These are phyloP conservation scores for Vararia minispora DNA, from an alignment of 768 basidiomycete genomes.

Conservation along the genomic window DNA sequence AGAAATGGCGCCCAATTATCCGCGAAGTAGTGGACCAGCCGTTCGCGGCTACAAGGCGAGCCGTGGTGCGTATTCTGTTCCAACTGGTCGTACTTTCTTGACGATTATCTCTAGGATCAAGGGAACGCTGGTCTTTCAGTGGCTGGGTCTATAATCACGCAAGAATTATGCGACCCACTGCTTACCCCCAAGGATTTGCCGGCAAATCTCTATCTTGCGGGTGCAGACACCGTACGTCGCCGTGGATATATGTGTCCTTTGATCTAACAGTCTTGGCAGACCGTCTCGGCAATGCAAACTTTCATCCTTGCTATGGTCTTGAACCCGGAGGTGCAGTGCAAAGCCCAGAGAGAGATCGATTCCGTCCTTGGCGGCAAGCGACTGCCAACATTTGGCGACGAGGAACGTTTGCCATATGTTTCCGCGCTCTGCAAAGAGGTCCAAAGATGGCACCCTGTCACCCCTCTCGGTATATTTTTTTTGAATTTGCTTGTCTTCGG, in stretches of 20 bases:
- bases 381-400: constrained; percentile 18
- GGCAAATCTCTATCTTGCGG: constrained; percentile 11
- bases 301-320: constrained; percentile 23
- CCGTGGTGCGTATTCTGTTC: constrained; percentile 1
- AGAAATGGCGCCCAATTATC: constrained; percentile 11
- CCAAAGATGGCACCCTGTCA: constrained; percentile 15
- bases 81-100: neutral
- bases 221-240: constrained; percentile 10
- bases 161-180: constrained; percentile 5
- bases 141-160: constrained; percentile 7
- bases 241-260: neutral
- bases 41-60: constrained; percentile 12
- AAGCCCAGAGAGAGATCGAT: constrained; percentile 21
- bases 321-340: constrained; percentile 16
- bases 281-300: constrained; percentile 15
- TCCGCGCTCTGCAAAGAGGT: constrained; percentile 18
- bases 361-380: constrained; percentile 16
- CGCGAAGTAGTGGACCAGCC: constrained; percentile 16
- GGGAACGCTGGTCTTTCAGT: constrained; percentile 7
- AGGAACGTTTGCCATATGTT: constrained; percentile 16
- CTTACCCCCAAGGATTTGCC: constrained; percentile 9
- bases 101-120: neutral
- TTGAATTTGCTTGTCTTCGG: neutral
- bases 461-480: constrained; percentile 9
- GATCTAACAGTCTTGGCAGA: constrained; percentile 9